Conservation (phyloP, 139 green algal species). For the Chlorella sp. region DNA sequence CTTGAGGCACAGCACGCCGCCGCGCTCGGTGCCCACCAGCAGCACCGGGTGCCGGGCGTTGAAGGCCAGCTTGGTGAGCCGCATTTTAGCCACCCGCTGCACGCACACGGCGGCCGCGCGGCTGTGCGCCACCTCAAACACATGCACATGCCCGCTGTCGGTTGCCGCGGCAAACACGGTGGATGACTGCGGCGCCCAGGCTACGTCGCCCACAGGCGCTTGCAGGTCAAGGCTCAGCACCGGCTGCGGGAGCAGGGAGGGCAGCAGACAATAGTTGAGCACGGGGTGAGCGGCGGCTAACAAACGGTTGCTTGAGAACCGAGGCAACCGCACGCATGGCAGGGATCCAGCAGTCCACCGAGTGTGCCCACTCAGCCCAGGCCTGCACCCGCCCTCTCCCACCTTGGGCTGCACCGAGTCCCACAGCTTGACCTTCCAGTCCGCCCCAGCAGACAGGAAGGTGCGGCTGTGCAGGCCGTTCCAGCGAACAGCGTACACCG, state of each 20-base stretch:
- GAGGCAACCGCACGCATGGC: no score
- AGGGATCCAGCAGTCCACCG: no score
- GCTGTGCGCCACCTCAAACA: conserved; percentile 89
- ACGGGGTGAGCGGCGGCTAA: neutral
- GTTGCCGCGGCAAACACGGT: conserved; percentile 91
- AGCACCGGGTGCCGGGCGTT: conserved; percentile 88
- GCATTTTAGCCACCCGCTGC: conserved; percentile 81
- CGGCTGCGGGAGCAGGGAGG: conserved; percentile 32
- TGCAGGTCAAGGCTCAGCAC: conserved; percentile 77
- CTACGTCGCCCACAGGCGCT: conserved; percentile 82
- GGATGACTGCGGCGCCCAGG: conserved; percentile 88
- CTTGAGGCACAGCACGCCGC: conserved; percentile 86
- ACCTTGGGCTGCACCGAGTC: conserved; percentile 36
- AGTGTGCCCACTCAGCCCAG: neutral
- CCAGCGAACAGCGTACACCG: conserved; percentile 89
- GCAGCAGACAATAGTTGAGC: neutral
- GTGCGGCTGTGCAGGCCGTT: conserved; percentile 78
- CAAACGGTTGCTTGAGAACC: no score
- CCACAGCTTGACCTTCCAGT: conserved; percentile 92
- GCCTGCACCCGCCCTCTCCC: neutral
- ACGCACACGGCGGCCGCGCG: conserved; percentile 83
- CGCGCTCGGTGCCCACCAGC: conserved; percentile 89
- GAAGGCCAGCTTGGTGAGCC: conserved; percentile 90
- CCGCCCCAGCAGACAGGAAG: conserved; percentile 90
- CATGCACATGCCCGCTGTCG: conserved; percentile 66